These are phyloP conservation scores for Sphenostylis stenocarpa DNA, from an alignment of 306 rosid species.

Conservation along the genomic window DNA sequence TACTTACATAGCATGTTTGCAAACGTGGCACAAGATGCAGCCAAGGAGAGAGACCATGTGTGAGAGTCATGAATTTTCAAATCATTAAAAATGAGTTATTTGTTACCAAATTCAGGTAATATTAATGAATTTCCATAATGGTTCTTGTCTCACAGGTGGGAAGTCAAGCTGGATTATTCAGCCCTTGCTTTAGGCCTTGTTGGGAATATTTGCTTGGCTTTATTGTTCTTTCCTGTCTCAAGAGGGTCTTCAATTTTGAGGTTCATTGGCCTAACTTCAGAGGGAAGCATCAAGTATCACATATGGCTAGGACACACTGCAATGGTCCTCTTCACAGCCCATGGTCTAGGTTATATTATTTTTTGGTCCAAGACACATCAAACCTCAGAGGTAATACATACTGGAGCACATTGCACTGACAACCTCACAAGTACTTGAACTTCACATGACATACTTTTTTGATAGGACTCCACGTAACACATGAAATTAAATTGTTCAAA, in stretches of 20 bases:
- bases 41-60: conserved; percentile 35
- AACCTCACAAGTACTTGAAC: not conserved
- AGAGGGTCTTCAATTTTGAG: conserved; percentile 60
- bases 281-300: conserved; percentile 56
- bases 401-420: not conserved
- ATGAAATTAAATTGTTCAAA: not conserved
- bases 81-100: not conserved
- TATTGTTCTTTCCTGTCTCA: conserved; percentile 56
- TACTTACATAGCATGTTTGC: conserved; percentile 50
- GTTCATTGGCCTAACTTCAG: conserved; percentile 54
- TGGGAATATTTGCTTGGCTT: conserved; percentile 50
- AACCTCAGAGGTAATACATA: conserved; percentile 38
- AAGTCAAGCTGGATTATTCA: conserved; percentile 48
- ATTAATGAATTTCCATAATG: not conserved
- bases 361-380: conserved; percentile 49
- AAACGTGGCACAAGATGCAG: conserved; percentile 25
- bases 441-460: not conserved
- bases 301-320: conserved; percentile 55
- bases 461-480: too few relatives aligned
- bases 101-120: not conserved
- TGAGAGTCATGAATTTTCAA: conserved; percentile 29
- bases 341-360: conserved; percentile 43
- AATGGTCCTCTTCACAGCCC: conserved; percentile 49
- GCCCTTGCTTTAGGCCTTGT: conserved; percentile 49
- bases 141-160: conserved; percentile 52